A percentile compares a stretch with the other conserved stretches of the same genome.
Conservation (phyloP, 495 filamentous ascomycete species). For the Hypoxylon subgilvum region DNA sequence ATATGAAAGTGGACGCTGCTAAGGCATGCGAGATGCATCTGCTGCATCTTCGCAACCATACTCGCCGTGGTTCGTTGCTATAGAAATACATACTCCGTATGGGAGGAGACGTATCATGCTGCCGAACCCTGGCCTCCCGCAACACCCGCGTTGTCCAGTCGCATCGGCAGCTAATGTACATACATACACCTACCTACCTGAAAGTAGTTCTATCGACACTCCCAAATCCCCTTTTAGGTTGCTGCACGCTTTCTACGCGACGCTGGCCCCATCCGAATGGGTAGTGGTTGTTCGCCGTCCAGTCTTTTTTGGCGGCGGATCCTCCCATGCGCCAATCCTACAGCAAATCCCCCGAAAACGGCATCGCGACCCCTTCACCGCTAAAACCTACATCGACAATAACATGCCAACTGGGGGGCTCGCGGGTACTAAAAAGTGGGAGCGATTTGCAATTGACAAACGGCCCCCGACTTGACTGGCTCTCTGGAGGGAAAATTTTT, state of each 20-base stretch:
- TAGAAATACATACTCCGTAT: no score
- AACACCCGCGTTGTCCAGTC: constrained; percentile 31
- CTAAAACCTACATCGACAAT: constrained; percentile 21
- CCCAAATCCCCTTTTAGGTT: constrained; percentile 27
- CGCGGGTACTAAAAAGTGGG: constrained; percentile 22
- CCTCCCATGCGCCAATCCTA: constrained; percentile 30
- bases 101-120: constrained; percentile 20
- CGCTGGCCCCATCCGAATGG: constrained; percentile 31
- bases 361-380: constrained; percentile 37
- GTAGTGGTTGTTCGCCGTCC: constrained; percentile 37
- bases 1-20: constrained; percentile 27
- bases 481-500: constrained; percentile 20
- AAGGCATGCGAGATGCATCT: constrained; percentile 41
- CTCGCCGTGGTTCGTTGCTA: constrained; percentile 19
- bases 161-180: constrained; percentile 24
- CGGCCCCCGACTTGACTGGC: constrained; percentile 25
- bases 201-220: constrained; percentile 30
- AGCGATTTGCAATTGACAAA: constrained; percentile 26
- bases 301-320: constrained; percentile 25
- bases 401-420: constrained; percentile 25
- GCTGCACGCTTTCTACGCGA: constrained; percentile 28
- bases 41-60: constrained; percentile 14
- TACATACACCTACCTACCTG: no score
- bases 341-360: constrained; percentile 23
- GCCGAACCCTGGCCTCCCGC: constrained; percentile 32